Evolutionary conservation across 768 basidiomycete species (phyloP).

Genomic region (Lactifluus rugatus): DNA sequence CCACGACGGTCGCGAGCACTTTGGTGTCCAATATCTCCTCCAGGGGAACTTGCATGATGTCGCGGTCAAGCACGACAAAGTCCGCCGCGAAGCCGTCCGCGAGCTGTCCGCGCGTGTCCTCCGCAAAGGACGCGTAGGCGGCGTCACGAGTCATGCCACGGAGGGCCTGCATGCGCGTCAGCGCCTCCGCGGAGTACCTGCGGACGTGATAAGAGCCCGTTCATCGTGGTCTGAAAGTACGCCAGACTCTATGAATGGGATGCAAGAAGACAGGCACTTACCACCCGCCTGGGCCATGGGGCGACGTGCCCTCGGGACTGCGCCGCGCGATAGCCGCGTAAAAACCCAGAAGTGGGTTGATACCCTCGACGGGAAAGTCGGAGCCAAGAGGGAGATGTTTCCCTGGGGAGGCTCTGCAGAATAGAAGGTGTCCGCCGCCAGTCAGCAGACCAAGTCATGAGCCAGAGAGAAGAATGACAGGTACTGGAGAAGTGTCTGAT

Average conservation of each 20-base stretch:
- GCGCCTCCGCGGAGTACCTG: conserved; percentile 68
- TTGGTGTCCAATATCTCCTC: conserved; percentile 55
- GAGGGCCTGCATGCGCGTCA: conserved; percentile 74
- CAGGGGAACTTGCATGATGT: conserved; percentile 61
- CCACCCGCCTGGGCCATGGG: conserved; percentile 82
- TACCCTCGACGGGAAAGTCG: conserved; percentile 88
- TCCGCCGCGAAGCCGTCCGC: conserved; percentile 75
- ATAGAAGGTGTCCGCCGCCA: not conserved
- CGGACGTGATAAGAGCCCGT: not conserved
- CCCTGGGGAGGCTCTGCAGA: conserved; percentile 38
- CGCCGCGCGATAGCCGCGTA: conserved; percentile 81
- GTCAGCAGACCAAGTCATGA: not conserved
- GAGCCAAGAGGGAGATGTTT: conserved; percentile 72
- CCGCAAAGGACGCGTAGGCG: conserved; percentile 79
- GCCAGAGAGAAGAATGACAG: conserved; percentile 19
- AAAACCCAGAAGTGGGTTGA: conserved; percentile 84
- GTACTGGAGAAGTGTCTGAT: conserved; percentile 65
- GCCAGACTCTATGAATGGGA: not conserved
- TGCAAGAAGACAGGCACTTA: conserved; percentile 27
- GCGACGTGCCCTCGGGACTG: conserved; percentile 58
- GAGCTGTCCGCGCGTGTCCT: conserved; percentile 63
- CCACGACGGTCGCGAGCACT: conserved; percentile 66
- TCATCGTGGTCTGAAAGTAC: not conserved
- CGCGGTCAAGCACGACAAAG: conserved; percentile 71
- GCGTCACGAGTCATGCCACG: conserved; percentile 88